Conservation (phyloP, 2,329 filamentous ascomycete genomes). For the Sporothrix brasiliensis region DNA sequence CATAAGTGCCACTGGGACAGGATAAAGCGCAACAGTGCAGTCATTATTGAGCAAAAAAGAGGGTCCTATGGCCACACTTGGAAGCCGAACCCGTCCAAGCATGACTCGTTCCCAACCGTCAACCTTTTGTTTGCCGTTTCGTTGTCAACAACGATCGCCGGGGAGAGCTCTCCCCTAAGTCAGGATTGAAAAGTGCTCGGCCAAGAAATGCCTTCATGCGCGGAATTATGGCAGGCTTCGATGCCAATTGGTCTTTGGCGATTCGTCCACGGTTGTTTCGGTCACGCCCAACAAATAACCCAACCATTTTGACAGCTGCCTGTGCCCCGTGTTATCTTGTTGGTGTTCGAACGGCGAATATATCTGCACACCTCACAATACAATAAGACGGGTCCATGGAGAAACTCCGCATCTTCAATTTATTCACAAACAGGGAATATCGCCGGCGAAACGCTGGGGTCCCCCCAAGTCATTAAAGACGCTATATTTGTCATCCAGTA, state of each 20-base stretch:
- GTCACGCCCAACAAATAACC: slow-evolving; percentile 6
- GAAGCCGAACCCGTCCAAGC: neutral
- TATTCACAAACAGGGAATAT: neutral
- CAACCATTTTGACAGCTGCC: neutral
- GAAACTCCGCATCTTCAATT: neutral
- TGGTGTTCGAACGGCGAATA: neutral
- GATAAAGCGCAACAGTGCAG: neutral
- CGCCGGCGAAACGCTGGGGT: neutral
- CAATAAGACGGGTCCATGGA: neutral
- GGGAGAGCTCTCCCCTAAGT: neutral
- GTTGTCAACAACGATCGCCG: neutral
- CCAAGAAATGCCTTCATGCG: neutral
- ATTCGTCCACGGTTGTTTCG: neutral
- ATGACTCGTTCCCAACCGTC: neutral
- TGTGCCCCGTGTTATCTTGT: too few relatives aligned
- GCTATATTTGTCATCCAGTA: neutral
- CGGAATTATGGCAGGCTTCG: neutral
- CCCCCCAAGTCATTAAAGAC: neutral
- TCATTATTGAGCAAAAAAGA: neutral
- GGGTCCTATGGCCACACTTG: slow-evolving; percentile 2
- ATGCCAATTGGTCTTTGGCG: neutral
- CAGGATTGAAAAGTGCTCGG: neutral
- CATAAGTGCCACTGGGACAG: neutral
- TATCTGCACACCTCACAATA: neutral
- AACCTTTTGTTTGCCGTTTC: neutral